Base-by-base conservation (phyloP, 2,329 filamentous ascomycete species). In the Diaporthe sp. region DNA sequence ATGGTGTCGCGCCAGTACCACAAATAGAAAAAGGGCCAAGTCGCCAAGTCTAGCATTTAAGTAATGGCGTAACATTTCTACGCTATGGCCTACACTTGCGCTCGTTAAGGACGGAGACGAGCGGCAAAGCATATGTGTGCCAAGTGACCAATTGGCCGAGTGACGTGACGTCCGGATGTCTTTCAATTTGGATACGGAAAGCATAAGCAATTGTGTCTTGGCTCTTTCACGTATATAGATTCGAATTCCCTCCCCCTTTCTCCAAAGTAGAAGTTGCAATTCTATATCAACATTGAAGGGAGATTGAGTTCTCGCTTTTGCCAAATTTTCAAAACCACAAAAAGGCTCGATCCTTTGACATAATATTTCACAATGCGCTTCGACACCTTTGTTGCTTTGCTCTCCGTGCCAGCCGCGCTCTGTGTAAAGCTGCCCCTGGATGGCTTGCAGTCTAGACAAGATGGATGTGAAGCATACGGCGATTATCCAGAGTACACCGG, bases 401-500 rank as follows among this genome's bases (percentile, higher is more conserved):
- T 67, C 13, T 51, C 51, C 15, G 19, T 37, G 10, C 44, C 62
- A 37, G 44, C 28, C 5, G 31, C 62, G 4, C 44, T 67, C 44
- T 51, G 19, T 31, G 62, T 51, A 7, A 67, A 67, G 10, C 31
- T 67, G 44, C 62, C 28, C 4, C 22, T 3, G 12, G 44, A 51
- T 12, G 19, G 10, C 9, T 17, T 67, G 22, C 28, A 51, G 17
- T n/a, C 44, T 10, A 67, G 62, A 37, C 62, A 67, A 51, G 44
- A 34, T n/a, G 61, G 61, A 3, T 67, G 61, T 5, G 42, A 49
- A 34, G 61, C 13, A 7, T 67, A 51, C 22, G 62, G 62, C 2
- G 31, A 67, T 19, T 67, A 67, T 13, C 62, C 62, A 3, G 62
- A 51, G 12, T 67, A 67, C 28, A 51, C 62, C 4, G 62, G 62